Base-by-base conservation (phyloP, 164 flowering plant genomes). In the Chimonanthus salicifolius region DNA sequence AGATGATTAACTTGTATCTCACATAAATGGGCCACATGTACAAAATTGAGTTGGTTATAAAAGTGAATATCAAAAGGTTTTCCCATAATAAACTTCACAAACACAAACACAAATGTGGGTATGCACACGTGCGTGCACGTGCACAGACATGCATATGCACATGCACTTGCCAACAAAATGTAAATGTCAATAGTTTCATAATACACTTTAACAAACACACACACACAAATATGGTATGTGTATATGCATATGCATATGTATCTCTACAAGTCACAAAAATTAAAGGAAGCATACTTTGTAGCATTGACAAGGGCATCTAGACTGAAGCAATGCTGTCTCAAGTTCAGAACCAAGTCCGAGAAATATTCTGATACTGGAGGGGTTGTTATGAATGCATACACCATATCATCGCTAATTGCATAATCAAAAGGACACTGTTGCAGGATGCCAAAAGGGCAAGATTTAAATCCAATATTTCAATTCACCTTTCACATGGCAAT, bases 381-480 rank as follows among this genome's bases (percentile, higher is more conserved):
- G 70, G 82, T 79, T 73, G 88, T 81, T 47, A 88, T 47, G 74
- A 77, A 87, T 71, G 78, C 82, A 80, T 72, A 82, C 70, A 85
- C 84, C 89, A 85, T 83, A 62, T 83, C 90, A 80, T 88, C 90
- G 51, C 87, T 51, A 70, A 86, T 90, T 88, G 92, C 88, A 87
- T 62, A 77, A 82, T 65, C 78, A 80, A 87, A 82, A 76, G 67
- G 69, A 78, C 71, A 74, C 72, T 74, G 79, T 80, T 60, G 75
- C 78, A 82, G 73, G 50, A 67, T 80, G 74, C 74, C 78, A 79
- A 74, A 79, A 15, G 63, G 63, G 49, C 63, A 7, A 7, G 49
- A 9, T 73, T 54, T 62, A 20, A 44, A 60, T 74, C 71, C 45
- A 74, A 58, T 47, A 18, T 50, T 54, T 48, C 67, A 54, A 4